These are phyloP conservation scores for Sisymbrium irio DNA, from an alignment of 345 rosid species.

Conservation along the genomic window DNA sequence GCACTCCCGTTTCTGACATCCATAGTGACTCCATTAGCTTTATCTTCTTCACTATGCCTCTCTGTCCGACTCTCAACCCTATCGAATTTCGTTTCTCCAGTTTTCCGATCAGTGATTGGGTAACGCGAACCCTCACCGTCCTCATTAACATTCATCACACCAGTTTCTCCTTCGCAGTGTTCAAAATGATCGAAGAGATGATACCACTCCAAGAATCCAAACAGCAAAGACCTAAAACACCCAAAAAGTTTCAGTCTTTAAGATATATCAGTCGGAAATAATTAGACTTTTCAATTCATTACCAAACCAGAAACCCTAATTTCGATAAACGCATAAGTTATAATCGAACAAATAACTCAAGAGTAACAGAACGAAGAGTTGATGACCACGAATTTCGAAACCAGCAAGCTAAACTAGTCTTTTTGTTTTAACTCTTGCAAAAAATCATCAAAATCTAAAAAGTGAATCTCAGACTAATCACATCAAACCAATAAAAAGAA, in stretches of 20 bases:
- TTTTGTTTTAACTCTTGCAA: background rate
- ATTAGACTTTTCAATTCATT: background rate
- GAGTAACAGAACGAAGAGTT: constrained; percentile 4
- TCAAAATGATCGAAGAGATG: constrained; percentile 29
- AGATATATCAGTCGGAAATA: background rate
- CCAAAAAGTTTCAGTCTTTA: background rate
- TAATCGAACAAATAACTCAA: background rate
- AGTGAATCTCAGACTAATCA: background rate
- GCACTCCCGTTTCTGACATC: constrained; percentile 41
- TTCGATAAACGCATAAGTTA: constrained; percentile 6
- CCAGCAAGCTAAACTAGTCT: background rate
- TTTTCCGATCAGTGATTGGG: constrained; percentile 26
- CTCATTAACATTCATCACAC: constrained; percentile 53
- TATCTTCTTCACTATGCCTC: constrained; percentile 30
- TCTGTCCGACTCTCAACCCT: constrained; percentile 31
- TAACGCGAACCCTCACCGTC: constrained; percentile 40
- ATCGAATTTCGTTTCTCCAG: constrained; percentile 29
- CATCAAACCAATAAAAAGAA: background rate
- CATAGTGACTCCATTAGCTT: constrained; percentile 31
- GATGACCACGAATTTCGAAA: background rate
- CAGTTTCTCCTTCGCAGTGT: constrained; percentile 40
- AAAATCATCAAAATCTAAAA: constrained; percentile 18
- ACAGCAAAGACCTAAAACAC: background rate
- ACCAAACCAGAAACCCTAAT: constrained; percentile 38
- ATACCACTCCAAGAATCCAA: background rate